phyloP scores from a whole-genome alignment of 768 basidiomycete species.

The Suillus subluteus region DNA sequence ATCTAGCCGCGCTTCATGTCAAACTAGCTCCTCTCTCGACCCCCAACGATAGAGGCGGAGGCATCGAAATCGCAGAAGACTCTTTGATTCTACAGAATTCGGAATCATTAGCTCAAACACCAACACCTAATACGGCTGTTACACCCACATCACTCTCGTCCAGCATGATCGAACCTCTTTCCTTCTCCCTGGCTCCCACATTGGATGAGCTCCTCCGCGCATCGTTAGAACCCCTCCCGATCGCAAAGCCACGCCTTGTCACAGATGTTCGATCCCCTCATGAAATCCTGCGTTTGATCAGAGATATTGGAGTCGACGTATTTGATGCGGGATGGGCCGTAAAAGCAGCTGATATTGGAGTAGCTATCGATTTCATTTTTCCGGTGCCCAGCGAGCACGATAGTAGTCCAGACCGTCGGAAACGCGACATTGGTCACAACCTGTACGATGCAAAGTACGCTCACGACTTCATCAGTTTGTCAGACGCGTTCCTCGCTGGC shows the following conservation, averaged over 20 bases:
- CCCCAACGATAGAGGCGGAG: neutral
- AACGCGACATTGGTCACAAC: conserved; percentile 66
- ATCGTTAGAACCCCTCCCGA: conserved; percentile 60
- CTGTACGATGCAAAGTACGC: conserved; percentile 63
- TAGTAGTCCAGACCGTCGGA: neutral
- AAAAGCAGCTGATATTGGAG: conserved; percentile 64
- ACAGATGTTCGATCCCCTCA: conserved; percentile 67
- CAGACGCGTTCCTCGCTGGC: conserved; percentile 34
- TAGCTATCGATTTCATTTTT: conserved; percentile 81
- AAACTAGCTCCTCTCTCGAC: conserved; percentile 17
- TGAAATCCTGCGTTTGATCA: conserved; percentile 69
- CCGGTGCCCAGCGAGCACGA: conserved; percentile 41
- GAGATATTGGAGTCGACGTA: conserved; percentile 70
- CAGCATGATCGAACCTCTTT: neutral
- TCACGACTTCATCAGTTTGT: conserved; percentile 59
- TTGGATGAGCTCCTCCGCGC: conserved; percentile 51
- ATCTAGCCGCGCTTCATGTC: conserved; percentile 55
- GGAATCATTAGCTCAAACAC: conserved; percentile 10
- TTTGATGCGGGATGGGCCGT: conserved; percentile 79
- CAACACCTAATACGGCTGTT: conserved; percentile 14
- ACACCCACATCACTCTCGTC: conserved; percentile 6
- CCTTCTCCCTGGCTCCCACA: conserved; percentile 8
- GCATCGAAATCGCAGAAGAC: conserved; percentile 13
- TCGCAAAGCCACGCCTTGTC: conserved; percentile 63
- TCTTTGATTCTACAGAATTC: conserved; percentile 22